A percentile compares a stretch with the other conserved stretches of the same genome.
Conservation (phyloP, 1,284 basidiomycete genomes). For the Rugosomyces carneus region DNA sequence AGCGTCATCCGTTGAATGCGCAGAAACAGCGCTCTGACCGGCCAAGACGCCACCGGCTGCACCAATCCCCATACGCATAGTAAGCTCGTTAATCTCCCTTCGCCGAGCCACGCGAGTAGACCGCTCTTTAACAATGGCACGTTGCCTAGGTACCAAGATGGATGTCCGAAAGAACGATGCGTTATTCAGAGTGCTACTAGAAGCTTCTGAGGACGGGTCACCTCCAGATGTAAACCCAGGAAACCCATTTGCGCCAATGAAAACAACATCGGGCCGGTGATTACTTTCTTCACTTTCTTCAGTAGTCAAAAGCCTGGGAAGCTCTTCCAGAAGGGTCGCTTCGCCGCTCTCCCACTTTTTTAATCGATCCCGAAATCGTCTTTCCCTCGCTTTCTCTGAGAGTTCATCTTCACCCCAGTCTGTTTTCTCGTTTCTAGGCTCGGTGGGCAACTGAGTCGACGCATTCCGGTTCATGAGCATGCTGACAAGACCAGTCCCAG, state of each 20-base stretch:
- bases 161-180: slow-evolving; percentile 65
- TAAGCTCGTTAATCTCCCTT: slow-evolving; percentile 71
- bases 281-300: slow-evolving; percentile 33
- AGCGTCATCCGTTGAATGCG: slow-evolving; percentile 11
- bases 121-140: slow-evolving; percentile 53
- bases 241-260: slow-evolving; percentile 38
- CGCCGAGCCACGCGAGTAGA: slow-evolving; percentile 55
- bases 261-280: slow-evolving; percentile 41
- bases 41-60: slow-evolving; percentile 66
- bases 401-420: slow-evolving; percentile 62
- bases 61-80: slow-evolving; percentile 73
- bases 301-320: slow-evolving; percentile 44
- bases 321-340: slow-evolving; percentile 46
- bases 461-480: slow-evolving; percentile 34
- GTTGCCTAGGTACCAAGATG: slow-evolving; percentile 59
- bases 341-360: slow-evolving; percentile 67
- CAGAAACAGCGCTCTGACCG: slow-evolving; percentile 24
- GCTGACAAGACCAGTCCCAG: slow-evolving; percentile 34
- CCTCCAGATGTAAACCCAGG: slow-evolving; percentile 23
- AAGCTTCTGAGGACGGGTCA: slow-evolving; percentile 10
- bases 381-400: slow-evolving; percentile 62
- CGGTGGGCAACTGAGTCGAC: slow-evolving; percentile 19
- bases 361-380: slow-evolving; percentile 59
- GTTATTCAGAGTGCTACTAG: slow-evolving; percentile 17
- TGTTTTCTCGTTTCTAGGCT: slow-evolving; percentile 24